These are phyloP conservation scores for Venturia carpophila DNA, from an alignment of 2,329 filamentous ascomycete species.

Conservation along the genomic window DNA sequence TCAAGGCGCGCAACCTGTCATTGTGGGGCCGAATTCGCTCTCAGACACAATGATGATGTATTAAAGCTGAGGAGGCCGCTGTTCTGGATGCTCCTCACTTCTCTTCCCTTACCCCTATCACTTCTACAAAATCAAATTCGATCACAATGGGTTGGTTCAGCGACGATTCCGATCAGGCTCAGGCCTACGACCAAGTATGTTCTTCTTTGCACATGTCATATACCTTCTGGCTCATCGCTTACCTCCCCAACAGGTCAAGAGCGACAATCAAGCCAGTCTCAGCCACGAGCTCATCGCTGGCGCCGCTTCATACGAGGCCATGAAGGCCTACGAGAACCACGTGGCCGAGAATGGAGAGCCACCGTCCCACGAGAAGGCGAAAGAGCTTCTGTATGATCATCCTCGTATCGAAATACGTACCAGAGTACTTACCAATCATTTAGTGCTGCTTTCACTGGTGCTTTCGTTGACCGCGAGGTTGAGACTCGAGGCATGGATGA, in stretches of 20 bases:
- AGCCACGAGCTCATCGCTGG: slow-evolving; percentile 15
- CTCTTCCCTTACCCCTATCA: neutral
- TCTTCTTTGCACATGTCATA: neutral
- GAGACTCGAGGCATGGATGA: slow-evolving; percentile 1
- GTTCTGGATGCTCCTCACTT: neutral
- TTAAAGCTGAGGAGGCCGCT: neutral
- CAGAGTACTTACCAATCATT: neutral
- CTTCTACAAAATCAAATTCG: neutral
- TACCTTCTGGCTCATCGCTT: neutral
- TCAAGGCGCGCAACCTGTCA: neutral
- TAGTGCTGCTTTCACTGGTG: slow-evolving; percentile 7
- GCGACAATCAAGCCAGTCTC: neutral
- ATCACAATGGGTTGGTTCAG: slow-evolving; percentile 11
- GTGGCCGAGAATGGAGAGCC: slow-evolving; percentile 5
- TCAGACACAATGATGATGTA: neutral
- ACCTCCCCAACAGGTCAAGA: neutral
- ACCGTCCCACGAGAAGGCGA: slow-evolving; percentile 6
- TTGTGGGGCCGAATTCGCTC: neutral
- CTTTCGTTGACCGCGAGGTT: slow-evolving; percentile 9
- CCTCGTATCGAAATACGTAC: no score
- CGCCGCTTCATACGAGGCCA: slow-evolving; percentile 12
- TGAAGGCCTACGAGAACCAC: slow-evolving; percentile 15
- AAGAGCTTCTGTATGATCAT: neutral
- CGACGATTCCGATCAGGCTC: slow-evolving; percentile 5
- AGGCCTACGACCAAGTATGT: neutral